phyloP scores from a whole-genome alignment of 345 rosid genomes.

The Excoecaria agallocha region DNA sequence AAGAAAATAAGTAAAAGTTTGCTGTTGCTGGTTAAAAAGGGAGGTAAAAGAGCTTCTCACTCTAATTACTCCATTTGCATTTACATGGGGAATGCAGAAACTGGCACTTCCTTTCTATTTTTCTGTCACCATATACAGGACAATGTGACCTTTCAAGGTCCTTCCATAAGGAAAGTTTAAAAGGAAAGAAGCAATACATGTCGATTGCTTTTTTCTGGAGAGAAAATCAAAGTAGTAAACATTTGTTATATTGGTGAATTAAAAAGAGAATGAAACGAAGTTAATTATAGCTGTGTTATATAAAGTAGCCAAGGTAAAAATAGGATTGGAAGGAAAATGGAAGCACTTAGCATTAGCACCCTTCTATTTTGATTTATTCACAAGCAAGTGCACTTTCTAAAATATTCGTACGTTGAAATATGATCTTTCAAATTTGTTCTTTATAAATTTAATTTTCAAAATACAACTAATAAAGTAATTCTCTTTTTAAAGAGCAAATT shows the following conservation, averaged over 20 bases:
- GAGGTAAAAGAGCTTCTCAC: conserved; percentile 49
- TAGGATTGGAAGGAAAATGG: too few species aligned
- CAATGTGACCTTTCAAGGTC: conserved; percentile 11
- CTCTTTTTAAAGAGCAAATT: too few species aligned
- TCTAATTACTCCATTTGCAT: conserved; percentile 28
- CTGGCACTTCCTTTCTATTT: conserved; percentile 13
- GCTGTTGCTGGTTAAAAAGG: conserved; percentile 12
- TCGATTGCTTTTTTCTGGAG: conserved; percentile 30
- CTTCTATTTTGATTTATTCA: too few species aligned
- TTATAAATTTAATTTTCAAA: too few species aligned
- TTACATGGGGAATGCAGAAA: conserved; percentile 21
- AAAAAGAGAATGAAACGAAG: conserved; percentile 24
- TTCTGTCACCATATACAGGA: conserved; percentile 15
- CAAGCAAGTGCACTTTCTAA: too few species aligned
- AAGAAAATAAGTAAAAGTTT: conserved; percentile 20
- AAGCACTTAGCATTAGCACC: too few species aligned
- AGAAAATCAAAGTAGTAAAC: conserved; percentile 24
- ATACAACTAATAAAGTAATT: too few species aligned
- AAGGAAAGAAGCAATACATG: conserved; percentile 5
- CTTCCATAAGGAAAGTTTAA: conserved; percentile 11
- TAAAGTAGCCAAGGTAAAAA: too few species aligned
- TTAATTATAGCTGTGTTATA: not conserved
- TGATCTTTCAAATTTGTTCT: too few species aligned
- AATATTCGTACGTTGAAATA: too few species aligned
- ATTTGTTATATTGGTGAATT: conserved; percentile 14